A percentile compares a stretch with the other conserved stretches of the same genome.
Conservation (phyloP, 2,329 filamentous ascomycete species). For the Monilinia fructigena region DNA sequence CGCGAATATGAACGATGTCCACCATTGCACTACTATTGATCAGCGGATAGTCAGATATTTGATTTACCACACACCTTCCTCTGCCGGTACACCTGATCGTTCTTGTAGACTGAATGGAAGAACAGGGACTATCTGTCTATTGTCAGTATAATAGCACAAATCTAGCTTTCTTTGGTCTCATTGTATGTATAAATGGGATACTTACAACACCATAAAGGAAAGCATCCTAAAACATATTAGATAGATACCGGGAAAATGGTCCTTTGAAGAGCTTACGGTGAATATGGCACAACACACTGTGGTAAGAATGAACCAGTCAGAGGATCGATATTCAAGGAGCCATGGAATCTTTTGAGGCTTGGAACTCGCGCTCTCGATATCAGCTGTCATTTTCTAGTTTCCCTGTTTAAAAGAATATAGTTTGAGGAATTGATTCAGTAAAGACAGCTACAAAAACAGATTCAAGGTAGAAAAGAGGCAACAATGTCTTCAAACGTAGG, state of each 20-base stretch:
- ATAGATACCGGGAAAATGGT: not conserved
- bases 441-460: not conserved
- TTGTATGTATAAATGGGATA: not conserved
- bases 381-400: constrained; percentile 13
- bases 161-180: not conserved
- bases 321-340: constrained; percentile 30
- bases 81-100: constrained; percentile 52
- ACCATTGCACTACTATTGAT: constrained; percentile 23
- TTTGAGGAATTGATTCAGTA: constrained; percentile 9
- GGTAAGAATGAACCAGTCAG: constrained; percentile 25
- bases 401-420: not conserved
- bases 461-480: constrained; percentile 3
- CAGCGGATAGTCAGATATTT: not conserved
- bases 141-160: not conserved
- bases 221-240: constrained; percentile 47
- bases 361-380: constrained; percentile 12
- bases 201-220: constrained; percentile 54
- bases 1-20: constrained; percentile 23
- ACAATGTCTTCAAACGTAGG: constrained; percentile 1
- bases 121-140: constrained; percentile 60
- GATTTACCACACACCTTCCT: constrained; percentile 32
- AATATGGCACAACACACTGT: constrained; percentile 26
- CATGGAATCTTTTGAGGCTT: constrained; percentile 15
- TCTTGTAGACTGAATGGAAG: constrained; percentile 63
- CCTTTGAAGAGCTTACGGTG: constrained; percentile 17